phyloP scores from a whole-genome alignment of 192 early-diverging fungal genomes.

The Ramicandelaber brevisporus region DNA sequence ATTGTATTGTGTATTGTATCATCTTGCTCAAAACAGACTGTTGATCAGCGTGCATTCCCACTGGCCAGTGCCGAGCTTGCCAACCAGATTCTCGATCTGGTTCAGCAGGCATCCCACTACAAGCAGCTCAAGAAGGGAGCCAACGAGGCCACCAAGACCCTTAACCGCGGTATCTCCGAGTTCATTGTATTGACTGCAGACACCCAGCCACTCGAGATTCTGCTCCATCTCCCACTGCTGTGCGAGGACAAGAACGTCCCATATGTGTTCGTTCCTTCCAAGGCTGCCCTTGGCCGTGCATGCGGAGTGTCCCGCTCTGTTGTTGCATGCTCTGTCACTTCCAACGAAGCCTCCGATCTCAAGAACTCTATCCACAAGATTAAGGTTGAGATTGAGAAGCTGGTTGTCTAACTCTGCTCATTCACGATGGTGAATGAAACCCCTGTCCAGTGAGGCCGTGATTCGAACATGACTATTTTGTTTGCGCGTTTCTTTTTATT shows the following conservation, averaged over 20 bases:
- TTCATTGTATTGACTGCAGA: constrained; percentile 99
- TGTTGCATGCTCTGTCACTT: constrained; percentile 78
- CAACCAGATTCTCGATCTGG: constrained; percentile 84
- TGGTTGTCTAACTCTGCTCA: constrained; percentile 19
- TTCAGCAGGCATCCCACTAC: constrained; percentile 98
- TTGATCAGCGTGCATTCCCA: constrained; percentile 64
- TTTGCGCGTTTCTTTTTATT: no score
- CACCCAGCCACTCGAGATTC: constrained; percentile 91
- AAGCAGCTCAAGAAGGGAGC: constrained; percentile 99
- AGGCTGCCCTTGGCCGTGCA: constrained; percentile 86
- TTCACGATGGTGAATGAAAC: no score
- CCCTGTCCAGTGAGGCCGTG: no score
- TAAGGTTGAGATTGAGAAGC: constrained; percentile 83
- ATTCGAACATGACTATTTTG: no score
- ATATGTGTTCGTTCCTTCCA: constrained; percentile 96
- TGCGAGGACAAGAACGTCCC: constrained; percentile 99
- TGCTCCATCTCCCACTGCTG: constrained; percentile 86
- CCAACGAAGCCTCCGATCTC: constrained; percentile 92
- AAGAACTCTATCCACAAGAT: constrained; percentile 74
- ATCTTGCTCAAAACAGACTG: no score
- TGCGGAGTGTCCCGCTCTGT: constrained; percentile 91
- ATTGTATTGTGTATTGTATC: no score
- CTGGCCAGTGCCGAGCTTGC: constrained; percentile 72
- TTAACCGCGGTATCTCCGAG: constrained; percentile 96
- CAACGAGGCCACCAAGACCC: constrained; percentile 98